Base-by-base conservation (phyloP, 331 rosid genomes). In the Stylosanthes scabra region DNA sequence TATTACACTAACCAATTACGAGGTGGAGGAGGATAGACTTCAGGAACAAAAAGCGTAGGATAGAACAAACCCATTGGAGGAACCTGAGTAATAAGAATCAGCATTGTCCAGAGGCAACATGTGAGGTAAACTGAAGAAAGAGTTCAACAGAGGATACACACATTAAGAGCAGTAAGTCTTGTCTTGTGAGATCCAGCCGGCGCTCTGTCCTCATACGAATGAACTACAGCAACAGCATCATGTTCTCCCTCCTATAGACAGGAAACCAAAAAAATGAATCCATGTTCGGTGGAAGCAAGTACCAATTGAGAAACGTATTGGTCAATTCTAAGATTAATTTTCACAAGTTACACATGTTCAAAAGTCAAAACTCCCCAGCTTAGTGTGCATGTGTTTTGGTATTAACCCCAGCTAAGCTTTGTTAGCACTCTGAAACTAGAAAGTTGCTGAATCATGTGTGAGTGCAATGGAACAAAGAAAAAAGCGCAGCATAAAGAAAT, bases 21-120 rank as follows among this genome's bases (percentile, higher is more conserved):
- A 13, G 97, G 97, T 57, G 99, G 96, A 34, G 92, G 91, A 81
- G 97, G 99, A 91, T 83, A 94, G 77, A 88, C 89, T 29, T 94
- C 97, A 16, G 97, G 97, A 82, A 86, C 96, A 79, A 94, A 80
- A 72, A 94, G 96, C 78, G 10, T 85, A 77, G 99, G 99, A 82
- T 80, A 85, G 85, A 94, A 91, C 90, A 94, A 80, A 72, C 99
- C 99, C 97, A 94, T 90, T 4, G 99, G 97, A 68, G 97, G 97
- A 77, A 94, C 99, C 99, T 91, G 50, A 34, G 31, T 67, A 63
- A 44, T 15, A 72, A 64, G 44, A 15, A 34, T 69, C 59, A 34
- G 44, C 25, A 79, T 28, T 66, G 66, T 66, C 64, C 54, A 76
- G 47, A 39, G 34, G 54, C 16, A 56, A 69, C 54, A 61, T 52